Evolutionary conservation across 768 basidiomycete species (phyloP), one percentile per base, ranked within the genome.

Genomic region (Pulveroboletus sp.): DNA sequence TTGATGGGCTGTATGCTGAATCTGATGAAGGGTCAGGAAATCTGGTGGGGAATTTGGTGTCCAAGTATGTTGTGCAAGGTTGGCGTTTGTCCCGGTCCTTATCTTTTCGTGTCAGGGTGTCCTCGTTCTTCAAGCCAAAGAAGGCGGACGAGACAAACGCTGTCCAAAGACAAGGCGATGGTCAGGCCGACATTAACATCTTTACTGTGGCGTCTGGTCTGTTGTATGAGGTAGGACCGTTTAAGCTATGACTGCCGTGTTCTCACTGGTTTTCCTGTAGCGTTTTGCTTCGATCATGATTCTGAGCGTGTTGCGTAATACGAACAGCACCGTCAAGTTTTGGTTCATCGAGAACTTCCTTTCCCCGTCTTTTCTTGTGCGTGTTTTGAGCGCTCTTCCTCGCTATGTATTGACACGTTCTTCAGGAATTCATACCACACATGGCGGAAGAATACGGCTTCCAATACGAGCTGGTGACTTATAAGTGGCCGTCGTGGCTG

Each of bases 311-410:
- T 75, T 98, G 55, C 85, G 85, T 34, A 95, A 98, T 62, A 98
- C 97, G 16, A 84, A 93, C 17, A 89, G 87, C 60, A 87, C 83
- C 23, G 94, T 99, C 68, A 99, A 99, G 67, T 99, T 98, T 72
- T 98, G 97, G 97, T 98, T 98, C 70, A 98, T 99, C 55, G 90
- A 97, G 66, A 98, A 99, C 71, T 99, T 99, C 79, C 78, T 98
- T 13, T 98, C 95, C 0, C 97, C 95, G 1, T 89, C 94, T 0
- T 99, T 99, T 80, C 70, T 97, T 50, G 93, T 91, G 57, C 58
- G 81, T 72, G 8, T 4, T 40, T 52, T 14, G 24, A 17, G 7
- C 9, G 13, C 20, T 16, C 13, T 47, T 33, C 10, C 9, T 11
- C 34, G 36, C 12, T 36, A 32, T 17, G 41, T 38, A 35, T 39